Base-by-base conservation (phyloP, 2,329 filamentous ascomycete genomes). In the Alternaria panax region DNA sequence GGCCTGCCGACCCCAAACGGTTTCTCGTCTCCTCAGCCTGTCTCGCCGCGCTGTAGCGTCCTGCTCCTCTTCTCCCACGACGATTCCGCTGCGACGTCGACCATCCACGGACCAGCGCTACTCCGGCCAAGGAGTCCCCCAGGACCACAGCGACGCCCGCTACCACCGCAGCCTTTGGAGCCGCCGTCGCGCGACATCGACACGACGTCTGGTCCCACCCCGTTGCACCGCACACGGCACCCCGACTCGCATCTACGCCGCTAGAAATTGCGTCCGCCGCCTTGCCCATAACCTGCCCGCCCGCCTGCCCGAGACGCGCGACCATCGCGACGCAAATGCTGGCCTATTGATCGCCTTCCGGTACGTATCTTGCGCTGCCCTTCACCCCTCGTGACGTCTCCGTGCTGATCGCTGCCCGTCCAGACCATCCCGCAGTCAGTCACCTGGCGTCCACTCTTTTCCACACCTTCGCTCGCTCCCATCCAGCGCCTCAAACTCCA, bases 361-460 rank as follows among this genome's bases (percentile, higher is more conserved):
- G 74, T 76, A 70, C 55, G 70, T 74, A 58, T 48, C 41, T 38
- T 25, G 20, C 48, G 30, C n/a, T 50, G 41, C 36, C 30, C 12
- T 42, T 20, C 40, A 24, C 24, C 18, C 25, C 18, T 25, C 43
- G 60, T 68, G 66, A 59, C 59, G 65, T 57, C 34, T 40, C 14
- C 24, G 40, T 69, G 70, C 68, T 70, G 67, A 76, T 72, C 68
- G 51, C 59, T 62, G 57, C 57, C 56, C 25, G 32, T 57, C 62
- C 62, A 72, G 70, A 62, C 62, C 66, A 60, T 68, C 70, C 61
- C 65, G 67, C 65, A 70, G 75, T 74, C 75, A 75, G 72, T 72
- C 70, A 58, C 67, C 73, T 76, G 76, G 77, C 76, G 76, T 79
- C 78, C 78, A 65, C 69, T 79, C 77, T 66, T 78, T 79, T 79